These are phyloP conservation scores for Forsythia viridissima DNA, from an alignment of 257 asterid genomes.

Conservation along the genomic window DNA sequence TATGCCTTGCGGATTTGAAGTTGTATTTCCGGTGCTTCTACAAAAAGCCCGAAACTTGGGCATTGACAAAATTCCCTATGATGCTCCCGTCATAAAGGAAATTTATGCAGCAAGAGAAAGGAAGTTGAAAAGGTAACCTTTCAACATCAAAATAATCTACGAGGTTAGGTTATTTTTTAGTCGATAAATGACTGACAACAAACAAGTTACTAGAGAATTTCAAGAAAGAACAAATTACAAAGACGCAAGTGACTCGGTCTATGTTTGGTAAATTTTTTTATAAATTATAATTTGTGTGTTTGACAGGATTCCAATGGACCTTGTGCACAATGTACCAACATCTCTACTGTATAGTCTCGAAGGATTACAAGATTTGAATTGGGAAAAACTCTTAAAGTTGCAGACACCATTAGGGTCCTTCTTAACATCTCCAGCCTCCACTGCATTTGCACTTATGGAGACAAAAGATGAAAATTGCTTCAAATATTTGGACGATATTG, in stretches of 20 bases:
- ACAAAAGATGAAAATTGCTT: slow-evolving; percentile 45
- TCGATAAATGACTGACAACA: too few species aligned
- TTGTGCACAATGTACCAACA: slow-evolving; percentile 44
- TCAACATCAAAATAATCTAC: background rate
- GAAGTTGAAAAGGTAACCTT: slow-evolving; percentile 28
- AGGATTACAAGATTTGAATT: slow-evolving; percentile 44
- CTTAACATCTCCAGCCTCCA: slow-evolving; percentile 56
- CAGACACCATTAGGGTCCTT: slow-evolving; percentile 51
- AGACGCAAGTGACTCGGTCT: too few species aligned
- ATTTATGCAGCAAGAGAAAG: slow-evolving; percentile 22
- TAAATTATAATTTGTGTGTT: background rate
- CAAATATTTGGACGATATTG: slow-evolving; percentile 24
- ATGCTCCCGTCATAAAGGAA: slow-evolving; percentile 17
- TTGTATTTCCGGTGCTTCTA: slow-evolving; percentile 34
- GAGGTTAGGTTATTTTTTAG: too few species aligned
- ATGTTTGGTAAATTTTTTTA: too few species aligned
- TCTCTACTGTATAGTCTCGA: slow-evolving; percentile 46
- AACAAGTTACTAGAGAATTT: too few species aligned
- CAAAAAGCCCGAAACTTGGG: slow-evolving; percentile 32
- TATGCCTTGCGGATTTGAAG: slow-evolving; percentile 50
- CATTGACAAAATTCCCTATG: slow-evolving; percentile 23
- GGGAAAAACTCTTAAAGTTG: slow-evolving; percentile 53
- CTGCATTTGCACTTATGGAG: slow-evolving; percentile 58
- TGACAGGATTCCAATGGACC: slow-evolving; percentile 47
- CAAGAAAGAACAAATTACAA: too few species aligned